Base-by-base conservation (phyloP, 192 early-diverging fungal genomes). In the Entomortierella chlamydospora region DNA sequence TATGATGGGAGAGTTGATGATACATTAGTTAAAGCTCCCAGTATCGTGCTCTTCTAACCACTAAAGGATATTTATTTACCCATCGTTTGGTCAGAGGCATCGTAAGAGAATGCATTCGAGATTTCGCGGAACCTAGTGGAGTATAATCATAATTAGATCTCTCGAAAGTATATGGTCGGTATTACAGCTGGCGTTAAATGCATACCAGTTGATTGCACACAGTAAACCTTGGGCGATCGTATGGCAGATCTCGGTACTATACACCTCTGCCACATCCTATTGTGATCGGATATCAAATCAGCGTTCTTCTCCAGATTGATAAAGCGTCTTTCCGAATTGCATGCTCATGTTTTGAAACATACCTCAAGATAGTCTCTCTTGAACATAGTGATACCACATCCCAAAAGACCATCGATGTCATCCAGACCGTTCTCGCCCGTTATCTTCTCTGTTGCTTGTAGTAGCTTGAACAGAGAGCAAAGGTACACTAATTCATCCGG, bases 381-480 rank as follows among this genome's bases (percentile, higher is more conserved):
- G 42, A 84, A 89, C 59, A 90, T 64, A 6, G 82, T 57, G 11
- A 93, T 67, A 8, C 93, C 91, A 57, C 90, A 90, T 4, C 89
- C 91, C 2, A 95, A 83, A 4, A 93, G 72, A 1, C 89, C 92
- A 69, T 92, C 92, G 43, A 95, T 87, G 4, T 88, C 87, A 22
- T 83, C 83, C 13, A 93, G 72, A 17, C 81, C 82, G 31, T 87
- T 86, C 1, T 81, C 68, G 57, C 82, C 83, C 10, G 85, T 70
- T 0, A 83, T 81, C 53, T 92, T 91, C 43, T 92, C 90, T 61
- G 91, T 92, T 0, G 86, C 88, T 70, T 95, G 93, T 28, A 93
- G 65, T 29, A 95, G 76, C 52, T 91, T 90, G 53, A 95, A 83
- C 28, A 91, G 61, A 2, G 93, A 87, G 45, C 90, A 91, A 12